Evolutionary conservation across 2,329 filamentous ascomycete genomes (phyloP), one percentile per base, ranked within the genome.

Genomic region (Fusarium heterosporum): DNA sequence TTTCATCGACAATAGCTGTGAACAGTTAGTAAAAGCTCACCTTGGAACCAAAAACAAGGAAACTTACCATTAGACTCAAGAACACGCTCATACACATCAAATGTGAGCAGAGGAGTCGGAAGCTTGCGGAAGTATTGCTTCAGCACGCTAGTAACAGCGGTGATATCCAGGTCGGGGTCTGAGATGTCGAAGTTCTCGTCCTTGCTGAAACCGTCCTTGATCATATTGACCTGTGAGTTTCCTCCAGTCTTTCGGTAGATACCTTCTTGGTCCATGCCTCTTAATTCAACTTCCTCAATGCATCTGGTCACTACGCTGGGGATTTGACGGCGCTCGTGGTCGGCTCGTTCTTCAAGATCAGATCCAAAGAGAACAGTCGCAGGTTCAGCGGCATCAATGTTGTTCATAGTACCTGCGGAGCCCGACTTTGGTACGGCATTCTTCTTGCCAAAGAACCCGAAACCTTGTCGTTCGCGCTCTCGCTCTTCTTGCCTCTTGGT

Each of bases 71-170:
- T 89, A 7, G 91, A 93, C 71, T 97, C 94, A 47, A 99, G 82
- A 48, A 99, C 87, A 38, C 88, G 86, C 71, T 98, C 95, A 74
- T 99, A 99, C 26, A 97, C 89, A 22, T 97, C 93, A 77, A 91
- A 97, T 0, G 95, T 97, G 72, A 99, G 88, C 30, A 99, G 84
- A 4, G 96, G 96, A 9, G 86, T 91, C 1, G 96, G 96, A 34
- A 98, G 84, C 79, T 94, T 96, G 71, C 96, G 89, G 87, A 99
- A 97, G 77, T 98, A 99, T 78, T 98, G 95, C 82, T 99, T 99
- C 73, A 99, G 80, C 19, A 95, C 92, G 75, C 93, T 97, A 3
- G 96, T 98, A 56, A 99, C 93, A 13, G 96, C 93, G 55, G 97
- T 96, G 65, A 99, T 98, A 77, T 99, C 96, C 54, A 98, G 85